Evolutionary conservation across 257 asterid species (phyloP), one percentile per base, ranked within the genome.

Genomic region (Echites panduratus): DNA sequence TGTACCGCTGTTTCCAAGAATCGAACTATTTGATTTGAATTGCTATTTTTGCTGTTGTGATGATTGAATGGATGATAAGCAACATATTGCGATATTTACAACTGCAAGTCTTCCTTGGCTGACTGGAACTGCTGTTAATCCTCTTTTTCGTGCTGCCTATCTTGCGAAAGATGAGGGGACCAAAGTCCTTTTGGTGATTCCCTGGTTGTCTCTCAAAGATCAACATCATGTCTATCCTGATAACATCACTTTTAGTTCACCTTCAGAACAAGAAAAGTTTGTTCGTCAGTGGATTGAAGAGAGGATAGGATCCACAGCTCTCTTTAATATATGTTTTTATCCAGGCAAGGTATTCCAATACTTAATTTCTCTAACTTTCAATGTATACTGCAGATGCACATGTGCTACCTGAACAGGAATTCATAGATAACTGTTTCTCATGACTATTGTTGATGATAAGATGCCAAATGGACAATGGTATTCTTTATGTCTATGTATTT

Each of bases 91-190:
- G 44, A 89, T 94, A 79, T 91, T 94, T 79, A 89, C 99, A n/a
- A 94, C 99, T 14, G 99, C 99, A 13, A 94, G 99, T 90, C 92
- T 94, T 75, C 99, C 97, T 56, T 94, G 99, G 97, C 82, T 94
- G 70, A 94, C 99, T 64, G 99, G 99, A 78, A 94, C 99, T 68
- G 82, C 99, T 32, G 97, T 91, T 72, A 94, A 94, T 79, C 99
- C 99, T 86, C 81, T 94, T 69, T 94, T 91, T 54, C 97, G 98
- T 43, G 99, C 99, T 64, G 99, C 95, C 9, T 94, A 88, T 80
- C 97, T 94, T 57, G 95, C 96, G 11, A 84, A 91, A 79, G 86
- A 85, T 68, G 95, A 76, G 40, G 76, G 70, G 45, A 79, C 85
- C 76, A 81, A 86, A 76, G 91, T 94, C 70, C 88, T 94, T 49